Evolutionary conservation across 768 basidiomycete genomes (phyloP), one percentile per base, ranked within the genome.

Genomic region (Tylopilus felleus): DNA sequence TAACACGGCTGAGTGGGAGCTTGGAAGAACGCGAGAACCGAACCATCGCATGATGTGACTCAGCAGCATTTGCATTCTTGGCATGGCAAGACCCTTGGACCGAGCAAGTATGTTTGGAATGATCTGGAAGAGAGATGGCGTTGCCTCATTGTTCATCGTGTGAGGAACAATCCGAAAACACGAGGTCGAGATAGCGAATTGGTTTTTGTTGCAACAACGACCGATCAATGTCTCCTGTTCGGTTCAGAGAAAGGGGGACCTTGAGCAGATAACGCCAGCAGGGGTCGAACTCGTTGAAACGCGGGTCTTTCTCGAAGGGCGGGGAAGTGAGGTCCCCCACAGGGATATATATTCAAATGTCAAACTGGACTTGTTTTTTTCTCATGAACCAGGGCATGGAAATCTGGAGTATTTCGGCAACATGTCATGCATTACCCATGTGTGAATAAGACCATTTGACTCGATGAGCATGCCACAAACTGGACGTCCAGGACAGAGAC

Each of bases 151-250:
- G 38, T 39, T 39, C 38, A 21, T 19, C 16, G 51, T 14, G 48
- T 43, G 50, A 14, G 39, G 25, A 60, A 28, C 36, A 14, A 60
- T 49, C 58, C 33, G 28, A 48, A 39, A 45, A 52, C 49, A 53
- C 14, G 49, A 57, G 51, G 55, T 25, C 25, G 33, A 61, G 58
- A 53, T 53, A 57, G 46, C 4, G 27, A 53, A 59, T 55, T 53
- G 39, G 45, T 42, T 57, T 51, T 38, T 33, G 28, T 52, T 36
- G 40, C 33, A 19, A 38, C 19, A 38, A 27, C 12, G 35, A 19
- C 36, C 35, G 39, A 50, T 56, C 55, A 50, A 14, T 3, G 9
- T 33, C 33, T 33, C 33, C 33, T 14, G 13, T 33, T 33, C 33
- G 13, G 33, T 3, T 14, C 13, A 33, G 33, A 14, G 14, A 2